A percentile compares a stretch with the other conserved stretches of the same genome.
Evolutionary conservation across 202 grass and related monocot species (phyloP).

Genomic region (Setaria italica): DNA sequence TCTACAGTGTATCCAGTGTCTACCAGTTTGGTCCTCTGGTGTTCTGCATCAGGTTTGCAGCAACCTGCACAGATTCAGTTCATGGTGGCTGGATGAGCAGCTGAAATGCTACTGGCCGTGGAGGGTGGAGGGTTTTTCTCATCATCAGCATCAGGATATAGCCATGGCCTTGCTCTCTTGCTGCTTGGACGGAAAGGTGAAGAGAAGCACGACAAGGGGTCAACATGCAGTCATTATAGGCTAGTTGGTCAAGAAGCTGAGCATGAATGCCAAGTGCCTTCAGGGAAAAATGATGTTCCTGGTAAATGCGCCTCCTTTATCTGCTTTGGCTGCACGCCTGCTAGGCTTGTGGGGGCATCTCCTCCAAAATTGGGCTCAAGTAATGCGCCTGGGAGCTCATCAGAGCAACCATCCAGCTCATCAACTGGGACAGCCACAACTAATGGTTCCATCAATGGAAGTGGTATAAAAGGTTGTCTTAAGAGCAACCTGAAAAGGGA

Average conservation of each 20-base stretch:
- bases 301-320: constrained; percentile 72
- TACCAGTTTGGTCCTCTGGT: background rate
- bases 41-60: constrained; percentile 21
- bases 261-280: constrained; percentile 60
- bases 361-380: constrained; percentile 53
- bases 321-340: constrained; percentile 71
- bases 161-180: constrained; percentile 89
- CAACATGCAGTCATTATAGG: constrained; percentile 72
- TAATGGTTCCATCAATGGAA: constrained; percentile 42
- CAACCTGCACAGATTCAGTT: constrained; percentile 67
- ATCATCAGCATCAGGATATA: constrained; percentile 95
- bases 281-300: constrained; percentile 58
- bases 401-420: constrained; percentile 49
- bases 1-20: background rate
- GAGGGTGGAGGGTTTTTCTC: constrained; percentile 99
- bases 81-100: constrained; percentile 68
- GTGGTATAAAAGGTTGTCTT: constrained; percentile 74
- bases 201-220: constrained; percentile 76
- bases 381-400: constrained; percentile 42
- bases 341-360: constrained; percentile 62
- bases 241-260: constrained; percentile 72
- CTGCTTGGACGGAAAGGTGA: constrained; percentile 83
- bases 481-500: constrained; percentile 81
- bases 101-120: constrained; percentile 92
- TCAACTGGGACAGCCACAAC: constrained; percentile 49